Base-by-base conservation (phyloP, 2,329 filamentous ascomycete genomes). In the Fusarium aywerte region DNA sequence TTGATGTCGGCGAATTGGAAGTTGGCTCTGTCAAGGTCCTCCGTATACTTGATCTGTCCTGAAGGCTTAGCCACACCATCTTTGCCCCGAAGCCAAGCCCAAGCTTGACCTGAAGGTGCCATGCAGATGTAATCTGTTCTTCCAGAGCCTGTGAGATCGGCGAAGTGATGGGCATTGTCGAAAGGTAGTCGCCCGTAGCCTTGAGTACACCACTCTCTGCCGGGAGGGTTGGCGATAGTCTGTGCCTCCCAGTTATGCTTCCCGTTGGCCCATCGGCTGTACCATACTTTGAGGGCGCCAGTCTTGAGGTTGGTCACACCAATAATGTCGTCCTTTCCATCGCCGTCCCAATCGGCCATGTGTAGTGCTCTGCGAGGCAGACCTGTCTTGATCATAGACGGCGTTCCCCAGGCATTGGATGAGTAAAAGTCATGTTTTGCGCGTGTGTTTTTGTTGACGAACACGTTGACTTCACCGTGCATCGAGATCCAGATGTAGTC, bases 401-500 rank as follows among this genome's bases (percentile, higher is more conserved):
- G 49, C 5, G 36, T 23, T 35, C 20, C 49, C 49, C 49, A 52
- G 12, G 49, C 49, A 5, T 43, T 52, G 29, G 29, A 35, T 7
- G n/a, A 11, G 49, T 52, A 52, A 18, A 52, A 52, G 49, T 52
- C 49, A 23, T 52, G 38, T 5, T 35, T 40, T 3, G 7, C 9
- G 5, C 16, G 21, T 4, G 49, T 52, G 27, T 52, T 52, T 21
- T 52, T 52, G 49, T 52, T 52, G 29, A 35, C 38, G 16, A 52
- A 52, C 12, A 52, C 49, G 12, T 52, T 52, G 20, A 52, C 49
- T 15, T 52, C 49, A 2, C 49, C 49, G 16, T 52, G 49, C 49
- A 52, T 52, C 4, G 49, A 52, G 11, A 52, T 52, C 49, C 49
- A 52, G 8, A 52, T 38, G 21, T 52, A 52, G 27, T 43, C 49